phyloP scores from a whole-genome alignment of 495 filamentous ascomycete genomes.

The Daldinia caldariorum region DNA sequence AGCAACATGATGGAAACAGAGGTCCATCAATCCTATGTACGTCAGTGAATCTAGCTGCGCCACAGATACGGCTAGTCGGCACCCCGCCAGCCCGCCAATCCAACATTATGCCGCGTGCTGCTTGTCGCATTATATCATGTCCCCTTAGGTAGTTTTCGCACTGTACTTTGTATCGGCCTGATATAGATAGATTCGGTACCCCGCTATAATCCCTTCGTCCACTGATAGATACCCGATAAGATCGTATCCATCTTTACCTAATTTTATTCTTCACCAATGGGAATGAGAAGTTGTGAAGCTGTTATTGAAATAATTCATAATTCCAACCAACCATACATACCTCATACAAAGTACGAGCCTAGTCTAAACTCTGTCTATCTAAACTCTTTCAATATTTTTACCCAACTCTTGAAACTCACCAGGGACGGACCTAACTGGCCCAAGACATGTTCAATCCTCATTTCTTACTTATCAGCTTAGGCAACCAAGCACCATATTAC shows the following conservation, averaged over 20 bases:
- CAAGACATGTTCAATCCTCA: conserved; percentile 44
- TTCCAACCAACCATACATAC: no score
- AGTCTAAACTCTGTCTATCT: not conserved
- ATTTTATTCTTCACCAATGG: conserved; percentile 5
- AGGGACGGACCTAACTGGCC: not conserved
- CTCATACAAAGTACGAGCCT: no score
- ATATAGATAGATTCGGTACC: no score
- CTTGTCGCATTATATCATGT: not conserved
- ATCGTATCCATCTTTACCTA: not conserved
- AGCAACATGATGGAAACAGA: conserved; percentile 11
- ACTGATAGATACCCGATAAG: no score
- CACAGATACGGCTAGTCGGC: conserved; percentile 12
- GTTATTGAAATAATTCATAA: no score
- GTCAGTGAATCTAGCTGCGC: conserved; percentile 24
- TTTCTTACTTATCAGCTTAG: conserved; percentile 61
- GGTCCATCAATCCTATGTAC: conserved; percentile 14
- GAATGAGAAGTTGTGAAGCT: not conserved
- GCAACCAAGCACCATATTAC: conserved; percentile 64
- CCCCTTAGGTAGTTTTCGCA: not conserved
- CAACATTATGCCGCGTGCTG: no score
- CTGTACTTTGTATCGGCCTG: no score
- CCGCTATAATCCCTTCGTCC: no score
- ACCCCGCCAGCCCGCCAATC: not conserved
- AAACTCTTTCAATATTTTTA: not conserved
- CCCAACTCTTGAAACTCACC: no score